A percentile compares a stretch with the other conserved stretches of the same genome.
phyloP scores from a whole-genome alignment of 805 yeast species.

The Schwanniomyces yamadae region DNA sequence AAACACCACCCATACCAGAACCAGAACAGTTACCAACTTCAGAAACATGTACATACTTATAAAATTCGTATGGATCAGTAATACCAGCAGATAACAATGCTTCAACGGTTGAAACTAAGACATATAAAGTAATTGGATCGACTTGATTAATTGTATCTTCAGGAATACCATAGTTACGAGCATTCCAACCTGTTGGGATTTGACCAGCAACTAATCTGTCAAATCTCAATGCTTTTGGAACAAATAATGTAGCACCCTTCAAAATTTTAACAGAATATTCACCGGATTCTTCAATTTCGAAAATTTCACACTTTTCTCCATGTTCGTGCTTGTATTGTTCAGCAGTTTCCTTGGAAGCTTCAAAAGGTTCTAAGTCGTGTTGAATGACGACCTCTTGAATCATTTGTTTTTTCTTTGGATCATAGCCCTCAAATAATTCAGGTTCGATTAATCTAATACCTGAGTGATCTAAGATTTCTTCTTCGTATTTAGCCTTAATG shows the following conservation, averaged over 20 bases:
- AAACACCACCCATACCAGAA: constrained; percentile 99
- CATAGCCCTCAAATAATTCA: constrained; percentile 89
- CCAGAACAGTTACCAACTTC: constrained; percentile 99
- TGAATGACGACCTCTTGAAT: constrained; percentile 95
- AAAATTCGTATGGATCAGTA: constrained; percentile 98
- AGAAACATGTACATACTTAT: constrained; percentile 96
- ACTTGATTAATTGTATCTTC: constrained; percentile 94
- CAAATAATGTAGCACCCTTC: constrained; percentile 86
- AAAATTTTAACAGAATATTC: constrained; percentile 87
- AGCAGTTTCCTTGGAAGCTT: constrained; percentile 92
- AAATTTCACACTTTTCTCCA: constrained; percentile 89
- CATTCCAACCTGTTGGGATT: constrained; percentile 98
- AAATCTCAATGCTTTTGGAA: constrained; percentile 83
- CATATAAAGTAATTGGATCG: constrained; percentile 92
- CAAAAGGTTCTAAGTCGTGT: constrained; percentile 95
- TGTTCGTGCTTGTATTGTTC: constrained; percentile 91
- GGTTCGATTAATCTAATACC: constrained; percentile 98
- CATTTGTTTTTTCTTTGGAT: constrained; percentile 89
- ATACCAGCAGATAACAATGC: constrained; percentile 93
- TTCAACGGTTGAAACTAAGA: constrained; percentile 91
- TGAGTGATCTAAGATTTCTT: constrained; percentile 82
- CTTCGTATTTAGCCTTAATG: constrained; percentile 88
- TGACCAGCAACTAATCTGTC: constrained; percentile 88
- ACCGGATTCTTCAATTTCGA: constrained; percentile 84
- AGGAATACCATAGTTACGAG: constrained; percentile 88